These are phyloP conservation scores for Fulvia fulva DNA, from an alignment of 2,329 filamentous ascomycete species.

Conservation along the genomic window DNA sequence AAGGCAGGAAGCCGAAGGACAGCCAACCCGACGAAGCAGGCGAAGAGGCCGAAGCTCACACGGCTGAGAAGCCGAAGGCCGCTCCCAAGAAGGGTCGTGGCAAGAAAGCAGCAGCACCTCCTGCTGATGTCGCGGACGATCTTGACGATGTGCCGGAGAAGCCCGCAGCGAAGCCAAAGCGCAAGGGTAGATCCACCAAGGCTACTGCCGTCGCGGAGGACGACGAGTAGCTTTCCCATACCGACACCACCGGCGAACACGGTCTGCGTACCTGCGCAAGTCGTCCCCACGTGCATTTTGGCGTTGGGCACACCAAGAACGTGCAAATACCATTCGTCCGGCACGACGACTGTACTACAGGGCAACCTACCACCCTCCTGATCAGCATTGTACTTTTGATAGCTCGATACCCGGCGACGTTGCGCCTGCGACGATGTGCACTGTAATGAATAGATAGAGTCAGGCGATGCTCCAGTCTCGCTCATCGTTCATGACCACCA, in stretches of 20 bases:
- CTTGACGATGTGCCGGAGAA: conserved; percentile 23
- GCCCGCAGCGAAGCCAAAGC: conserved; percentile 35
- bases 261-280: not conserved
- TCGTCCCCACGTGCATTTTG: not conserved
- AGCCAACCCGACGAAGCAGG: conserved; percentile 11
- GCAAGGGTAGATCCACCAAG: conserved; percentile 31
- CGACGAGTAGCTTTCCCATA: not conserved
- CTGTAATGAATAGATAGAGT: no score
- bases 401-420: conserved; percentile 14
- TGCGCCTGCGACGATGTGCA: no score
- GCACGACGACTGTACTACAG: not conserved
- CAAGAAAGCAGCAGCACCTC: conserved; percentile 25
- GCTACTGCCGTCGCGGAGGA: conserved; percentile 16
- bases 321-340: not conserved
- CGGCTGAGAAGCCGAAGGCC: conserved; percentile 20
- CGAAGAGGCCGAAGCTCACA: conserved; percentile 17
- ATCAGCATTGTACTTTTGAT: not conserved
- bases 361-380: no score
- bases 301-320: no score
- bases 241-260: not conserved
- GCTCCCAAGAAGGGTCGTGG: conserved; percentile 33
- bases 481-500: not conserved
- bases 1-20: conserved; percentile 22
- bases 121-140: conserved; percentile 9
- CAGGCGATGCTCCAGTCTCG: no score